A percentile compares a stretch with the other conserved stretches of the same genome.
Conservation (phyloP, 2,329 filamentous ascomycete genomes). For the Thelonectria discophora region DNA sequence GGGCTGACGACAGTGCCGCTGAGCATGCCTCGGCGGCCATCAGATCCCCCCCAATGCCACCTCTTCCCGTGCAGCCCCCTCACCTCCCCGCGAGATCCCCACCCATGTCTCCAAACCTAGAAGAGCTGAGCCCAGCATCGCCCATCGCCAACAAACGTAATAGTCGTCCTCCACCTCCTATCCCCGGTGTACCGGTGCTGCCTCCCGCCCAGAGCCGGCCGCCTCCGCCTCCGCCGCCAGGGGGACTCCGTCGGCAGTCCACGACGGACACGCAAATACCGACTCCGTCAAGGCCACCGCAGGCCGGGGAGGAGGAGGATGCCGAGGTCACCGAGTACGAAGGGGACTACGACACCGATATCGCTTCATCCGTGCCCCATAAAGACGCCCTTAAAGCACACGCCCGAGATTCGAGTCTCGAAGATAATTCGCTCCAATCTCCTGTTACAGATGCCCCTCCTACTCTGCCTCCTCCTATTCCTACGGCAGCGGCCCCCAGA, state of each 20-base stretch:
- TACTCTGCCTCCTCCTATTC: conserved; percentile 64
- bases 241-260: conserved; percentile 63
- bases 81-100: conserved; percentile 45
- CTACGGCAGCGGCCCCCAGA: conserved; percentile 63
- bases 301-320: conserved; percentile 69
- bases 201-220: conserved; percentile 65
- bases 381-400: conserved; percentile 92
- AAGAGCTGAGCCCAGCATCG: conserved; percentile 53
- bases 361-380: conserved; percentile 90
- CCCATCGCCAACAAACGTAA: conserved; percentile 61
- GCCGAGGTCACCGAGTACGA: conserved; percentile 94
- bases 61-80: conserved; percentile 46
- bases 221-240: conserved; percentile 73
- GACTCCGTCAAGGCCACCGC: conserved; percentile 53
- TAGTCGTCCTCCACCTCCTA: conserved; percentile 67
- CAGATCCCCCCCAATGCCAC: conserved; percentile 55
- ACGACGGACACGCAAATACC: conserved; percentile 63
- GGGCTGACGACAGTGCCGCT: conserved; percentile 52
- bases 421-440: conserved; percentile 72
- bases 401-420: conserved; percentile 77
- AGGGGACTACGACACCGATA: conserved; percentile 97
- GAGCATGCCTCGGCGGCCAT: conserved; percentile 35
- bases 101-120: conserved; percentile 44
- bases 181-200: conserved; percentile 63
- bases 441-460: conserved; percentile 58